phyloP scores from a whole-genome alignment of 148 eudicot species.

The Vaccinium macrocarpon region DNA sequence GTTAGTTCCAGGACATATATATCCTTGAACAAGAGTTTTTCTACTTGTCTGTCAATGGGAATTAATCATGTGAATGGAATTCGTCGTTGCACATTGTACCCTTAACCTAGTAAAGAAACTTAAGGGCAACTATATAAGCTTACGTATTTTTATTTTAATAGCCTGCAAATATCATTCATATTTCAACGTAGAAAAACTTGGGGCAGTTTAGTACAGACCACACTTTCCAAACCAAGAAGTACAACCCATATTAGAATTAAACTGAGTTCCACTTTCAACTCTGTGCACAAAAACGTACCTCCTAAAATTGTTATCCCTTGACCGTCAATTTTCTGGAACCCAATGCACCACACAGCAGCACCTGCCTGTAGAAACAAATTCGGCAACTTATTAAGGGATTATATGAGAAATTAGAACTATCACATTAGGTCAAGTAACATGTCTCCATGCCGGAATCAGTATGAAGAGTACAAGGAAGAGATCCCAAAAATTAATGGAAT shows the following conservation, averaged over 20 bases:
- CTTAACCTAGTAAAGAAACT: too few relatives aligned
- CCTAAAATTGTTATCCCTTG: slow-evolving; percentile 81
- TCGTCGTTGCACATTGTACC: too few relatives aligned
- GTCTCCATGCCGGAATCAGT: not conserved
- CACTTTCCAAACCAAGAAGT: not conserved
- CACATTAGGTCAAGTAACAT: not conserved
- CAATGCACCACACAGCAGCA: slow-evolving; percentile 91
- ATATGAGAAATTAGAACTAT: not conserved
- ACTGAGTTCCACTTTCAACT: not conserved
- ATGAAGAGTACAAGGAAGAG: not conserved
- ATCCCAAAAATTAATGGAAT: not conserved
- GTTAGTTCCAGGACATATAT: not conserved
- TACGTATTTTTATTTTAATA: too few relatives aligned
- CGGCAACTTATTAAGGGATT: not conserved
- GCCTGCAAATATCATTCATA: too few relatives aligned
- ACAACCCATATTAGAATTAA: not conserved
- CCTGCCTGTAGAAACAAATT: slow-evolving; percentile 55
- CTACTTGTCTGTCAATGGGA: too few relatives aligned
- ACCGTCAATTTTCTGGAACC: slow-evolving; percentile 70
- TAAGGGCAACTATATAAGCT: too few relatives aligned
- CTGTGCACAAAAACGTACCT: slow-evolving; percentile 45
- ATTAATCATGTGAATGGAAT: too few relatives aligned
- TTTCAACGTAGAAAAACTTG: not conserved
- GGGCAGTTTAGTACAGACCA: not conserved
- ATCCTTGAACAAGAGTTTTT: not conserved